Conservation (phyloP, 179 eudicot species). For the Silene vulgaris region DNA sequence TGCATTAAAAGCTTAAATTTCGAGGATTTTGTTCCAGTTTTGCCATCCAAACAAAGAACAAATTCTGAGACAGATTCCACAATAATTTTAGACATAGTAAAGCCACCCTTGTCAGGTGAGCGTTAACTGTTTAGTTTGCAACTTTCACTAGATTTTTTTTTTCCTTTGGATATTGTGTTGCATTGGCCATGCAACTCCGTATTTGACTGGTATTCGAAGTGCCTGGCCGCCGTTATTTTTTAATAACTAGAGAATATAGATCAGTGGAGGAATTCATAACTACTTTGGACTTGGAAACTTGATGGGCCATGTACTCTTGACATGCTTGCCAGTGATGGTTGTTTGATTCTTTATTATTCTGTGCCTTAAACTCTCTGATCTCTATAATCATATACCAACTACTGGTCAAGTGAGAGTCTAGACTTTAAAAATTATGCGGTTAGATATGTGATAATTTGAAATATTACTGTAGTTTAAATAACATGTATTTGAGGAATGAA, state of each 20-base stretch:
- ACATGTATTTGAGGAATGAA: background rate
- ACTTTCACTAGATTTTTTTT: conserved; percentile 35
- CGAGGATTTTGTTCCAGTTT: background rate
- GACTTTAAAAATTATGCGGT: background rate
- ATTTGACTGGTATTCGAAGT: background rate
- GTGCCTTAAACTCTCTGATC: conserved; percentile 2
- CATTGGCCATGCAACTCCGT: background rate
- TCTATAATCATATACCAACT: background rate
- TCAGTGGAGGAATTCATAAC: no score
- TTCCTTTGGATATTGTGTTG: background rate
- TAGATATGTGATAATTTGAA: background rate
- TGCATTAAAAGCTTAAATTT: background rate
- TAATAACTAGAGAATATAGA: background rate
- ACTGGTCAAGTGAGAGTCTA: background rate
- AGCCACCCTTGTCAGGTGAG: background rate
- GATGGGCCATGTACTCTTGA: no score
- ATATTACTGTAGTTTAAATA: background rate
- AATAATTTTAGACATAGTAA: background rate
- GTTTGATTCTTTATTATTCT: background rate
- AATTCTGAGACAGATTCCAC: background rate
- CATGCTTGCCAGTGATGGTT: background rate
- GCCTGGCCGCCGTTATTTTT: background rate
- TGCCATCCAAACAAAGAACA: conserved; percentile 4
- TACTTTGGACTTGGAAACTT: no score
- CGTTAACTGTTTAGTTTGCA: background rate